Evolutionary conservation across 2,329 filamentous ascomycete genomes (phyloP), one percentile per base, ranked within the genome.

Genomic region (Alternaria consortialis): DNA sequence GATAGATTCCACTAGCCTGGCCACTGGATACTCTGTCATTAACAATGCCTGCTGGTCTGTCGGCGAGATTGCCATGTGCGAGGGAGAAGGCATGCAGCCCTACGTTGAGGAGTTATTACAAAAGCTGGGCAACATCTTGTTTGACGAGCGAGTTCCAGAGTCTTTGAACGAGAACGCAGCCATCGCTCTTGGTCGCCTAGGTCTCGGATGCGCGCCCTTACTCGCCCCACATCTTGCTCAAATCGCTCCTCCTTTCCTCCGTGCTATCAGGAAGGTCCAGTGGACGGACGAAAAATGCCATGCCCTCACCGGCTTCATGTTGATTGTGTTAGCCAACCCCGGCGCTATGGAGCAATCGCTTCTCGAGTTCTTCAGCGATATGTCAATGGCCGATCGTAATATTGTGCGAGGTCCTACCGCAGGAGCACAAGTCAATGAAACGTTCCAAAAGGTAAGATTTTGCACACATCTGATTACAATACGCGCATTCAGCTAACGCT

Each of bases 11-110:
- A 92, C 96, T 69, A 91, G 93, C 62, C 88, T 93, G 47, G 92
- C 97, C 65, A 91, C 88, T 17, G 90, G 89, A 13, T 97, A 97
- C 77, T 93, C 93, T 62, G 94, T 98, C 31, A 89, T 98, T 61
- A 99, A 98, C 85, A 99, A 99, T 76, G 94, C 95, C 23, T 98
- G 94, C 81, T 99, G 95, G 95, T 96, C 94, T 7, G 90, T 89
- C 25, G 95, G 95, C 42, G 95, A 99, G 82, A 95, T 98, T 63
- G 88, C 93, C 15, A 89, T 97, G 78, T 89, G 92, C 63, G 86
- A 91, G 75, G 88, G 89, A 63, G 82, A 84, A 31, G 88, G 86
- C 55, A 91, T 97, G 87, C 85, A 85, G 1, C 90, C 90, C 1
- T 97, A 91, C 75, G 86, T 93, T 9, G 88, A 91, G 23, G 87